Conservation (phyloP, 169 alveolate species). For the Eimeria sp. region DNA sequence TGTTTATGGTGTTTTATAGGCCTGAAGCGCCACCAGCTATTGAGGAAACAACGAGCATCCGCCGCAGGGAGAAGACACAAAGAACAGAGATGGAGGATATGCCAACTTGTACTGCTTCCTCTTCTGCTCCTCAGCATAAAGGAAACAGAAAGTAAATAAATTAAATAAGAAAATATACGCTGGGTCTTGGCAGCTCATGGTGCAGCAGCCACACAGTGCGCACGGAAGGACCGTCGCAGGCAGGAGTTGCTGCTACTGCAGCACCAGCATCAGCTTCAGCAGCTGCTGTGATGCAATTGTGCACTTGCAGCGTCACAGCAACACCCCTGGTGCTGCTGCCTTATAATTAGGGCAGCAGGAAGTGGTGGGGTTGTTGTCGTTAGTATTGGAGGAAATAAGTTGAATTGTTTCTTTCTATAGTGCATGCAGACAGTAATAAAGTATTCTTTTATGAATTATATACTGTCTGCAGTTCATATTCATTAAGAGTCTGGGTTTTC, state of each 20-base stretch:
- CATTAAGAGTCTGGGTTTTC: no score
- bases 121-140: background rate
- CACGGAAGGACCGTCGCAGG: background rate
- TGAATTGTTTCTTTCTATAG: no score
- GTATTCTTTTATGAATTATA: no score
- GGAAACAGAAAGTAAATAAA: background rate
- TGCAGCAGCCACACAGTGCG: background rate
- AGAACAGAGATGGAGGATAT: background rate
- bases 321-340: background rate
- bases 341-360: background rate
- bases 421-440: no score
- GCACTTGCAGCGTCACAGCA: constrained; percentile 6
- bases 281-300: background rate
- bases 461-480: no score
- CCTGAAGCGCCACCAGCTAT: background rate
- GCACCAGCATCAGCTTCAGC: background rate
- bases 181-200: background rate
- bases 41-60: background rate
- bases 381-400: no score
- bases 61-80: constrained; percentile 24
- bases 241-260: background rate
- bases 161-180: background rate
- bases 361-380: background rate
- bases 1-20: background rate
- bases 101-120: background rate